Evolutionary conservation across 2,329 filamentous ascomycete genomes (phyloP).

Genomic region (Penicillium italicum): DNA sequence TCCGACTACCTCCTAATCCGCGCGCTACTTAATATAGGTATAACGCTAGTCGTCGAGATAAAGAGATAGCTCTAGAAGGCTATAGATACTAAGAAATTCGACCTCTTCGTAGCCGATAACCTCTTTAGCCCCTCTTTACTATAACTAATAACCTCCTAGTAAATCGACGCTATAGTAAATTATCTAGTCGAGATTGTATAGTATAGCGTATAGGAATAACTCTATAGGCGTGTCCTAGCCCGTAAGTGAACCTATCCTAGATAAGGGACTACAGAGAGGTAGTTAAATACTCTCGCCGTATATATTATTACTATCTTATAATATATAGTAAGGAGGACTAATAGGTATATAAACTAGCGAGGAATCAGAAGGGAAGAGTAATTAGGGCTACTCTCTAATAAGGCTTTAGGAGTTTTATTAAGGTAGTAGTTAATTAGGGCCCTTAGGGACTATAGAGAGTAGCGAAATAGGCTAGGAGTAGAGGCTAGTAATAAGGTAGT

Average conservation of each 20-base stretch:
- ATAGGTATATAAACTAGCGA: not conserved
- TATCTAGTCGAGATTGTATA: not conserved
- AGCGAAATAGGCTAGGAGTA: not conserved
- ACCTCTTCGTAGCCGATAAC: not conserved
- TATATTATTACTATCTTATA: not conserved
- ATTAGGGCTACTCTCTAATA: not conserved
- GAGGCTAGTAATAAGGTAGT: not conserved
- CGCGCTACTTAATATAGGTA: rapidly evolving
- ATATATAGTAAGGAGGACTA: not conserved
- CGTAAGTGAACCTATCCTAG: not conserved
- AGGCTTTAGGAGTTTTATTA: not conserved
- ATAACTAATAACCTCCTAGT: not conserved
- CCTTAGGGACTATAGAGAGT: not conserved
- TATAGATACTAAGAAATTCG: not conserved
- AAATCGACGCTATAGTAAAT: not conserved
- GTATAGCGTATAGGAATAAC: not conserved
- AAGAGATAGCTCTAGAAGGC: not conserved
- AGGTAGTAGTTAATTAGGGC: not conserved
- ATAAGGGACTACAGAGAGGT: not conserved
- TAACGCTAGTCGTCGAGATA: rapidly evolving
- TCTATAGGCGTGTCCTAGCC: not conserved
- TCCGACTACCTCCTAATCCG: not conserved
- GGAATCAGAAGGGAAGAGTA: not conserved
- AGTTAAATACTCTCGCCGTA: not conserved
- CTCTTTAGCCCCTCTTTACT: too few relatives aligned